phyloP scores from a whole-genome alignment of 805 yeast genomes.

The Debaryomyces castellii region DNA sequence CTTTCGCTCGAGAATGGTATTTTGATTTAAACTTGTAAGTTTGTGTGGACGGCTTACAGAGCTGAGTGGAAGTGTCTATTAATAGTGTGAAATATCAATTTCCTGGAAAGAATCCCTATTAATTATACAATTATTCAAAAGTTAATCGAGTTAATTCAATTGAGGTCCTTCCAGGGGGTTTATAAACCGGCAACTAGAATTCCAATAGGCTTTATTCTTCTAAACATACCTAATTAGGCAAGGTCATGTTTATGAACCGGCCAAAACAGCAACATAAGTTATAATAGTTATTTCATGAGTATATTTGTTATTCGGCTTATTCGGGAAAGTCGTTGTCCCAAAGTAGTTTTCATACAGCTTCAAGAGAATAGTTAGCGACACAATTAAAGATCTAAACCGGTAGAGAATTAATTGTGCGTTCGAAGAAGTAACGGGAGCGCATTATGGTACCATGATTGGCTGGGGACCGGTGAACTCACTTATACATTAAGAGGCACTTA shows the following conservation, averaged over 20 bases:
- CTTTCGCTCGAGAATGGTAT: not conserved
- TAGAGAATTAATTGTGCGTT: not conserved
- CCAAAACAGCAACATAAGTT: constrained; percentile 6
- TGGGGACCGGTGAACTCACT: not conserved
- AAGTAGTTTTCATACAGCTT: not conserved
- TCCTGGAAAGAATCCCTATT: not conserved
- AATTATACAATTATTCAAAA: constrained; percentile 1
- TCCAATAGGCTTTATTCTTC: not conserved
- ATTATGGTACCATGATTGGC: not conserved
- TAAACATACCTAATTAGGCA: constrained; percentile 12
- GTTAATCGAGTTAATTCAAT: not conserved
- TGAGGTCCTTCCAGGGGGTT: constrained; percentile 6
- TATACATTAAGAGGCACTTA: not conserved
- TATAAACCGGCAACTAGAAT: constrained; percentile 4
- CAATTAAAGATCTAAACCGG: not conserved
- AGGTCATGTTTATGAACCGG: constrained; percentile 18
- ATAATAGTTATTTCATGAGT: not conserved
- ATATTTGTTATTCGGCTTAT: constrained; percentile 15
- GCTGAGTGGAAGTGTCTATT: not conserved
- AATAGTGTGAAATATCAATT: not conserved
- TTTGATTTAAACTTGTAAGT: not conserved
- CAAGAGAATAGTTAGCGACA: not conserved
- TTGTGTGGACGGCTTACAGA: not conserved
- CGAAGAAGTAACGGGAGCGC: not conserved
- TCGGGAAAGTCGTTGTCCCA: constrained; percentile 9